Base-by-base conservation (phyloP, 805 yeast genomes). In the Zygoascus tannicola region DNA sequence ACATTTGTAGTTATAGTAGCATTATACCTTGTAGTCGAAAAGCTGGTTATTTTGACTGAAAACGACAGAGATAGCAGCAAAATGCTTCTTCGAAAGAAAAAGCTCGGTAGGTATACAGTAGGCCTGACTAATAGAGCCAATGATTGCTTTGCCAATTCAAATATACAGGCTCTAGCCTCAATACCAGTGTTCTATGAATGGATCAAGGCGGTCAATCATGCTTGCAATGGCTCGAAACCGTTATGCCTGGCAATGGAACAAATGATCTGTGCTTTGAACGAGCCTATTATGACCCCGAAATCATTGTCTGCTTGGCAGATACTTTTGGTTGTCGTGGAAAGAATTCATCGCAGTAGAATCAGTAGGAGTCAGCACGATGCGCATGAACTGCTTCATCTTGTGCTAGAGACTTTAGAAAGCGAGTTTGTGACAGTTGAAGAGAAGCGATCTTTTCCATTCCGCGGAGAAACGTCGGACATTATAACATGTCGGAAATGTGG, bases 321-420 rank as follows among this genome's bases (percentile, higher is more conserved):
- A 40, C 65, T 90, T 16, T 12, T 26, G 12, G 80, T 73, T 42
- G 80, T 76, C 8, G 63, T 92, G 41, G 97, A 90, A 56, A 62
- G 60, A 7, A 78, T 83, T 14, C 83, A 80, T 63, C 74, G 78
- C 44, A 79, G 88, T 3, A 77, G 75, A 50, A 80, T 92, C 22
- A 80, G 94, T 2, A 67, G 82, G 30, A 76, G 75, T 38, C 98
- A 92, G 60, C 95, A 90, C 56, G 98, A 90, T 65, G 96, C 97
- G 0, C 97, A 92, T 55, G 98, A 90, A 56, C 69, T 92, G 50
- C 74, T 90, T 23, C 95, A 86, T 58, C 63, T 85, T 42, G 70
- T 88, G 18, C 65, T 90, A 19, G 95, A 88, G 55, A 80, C 90
- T 0, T 66, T 92, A 41, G 78, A 81, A 41, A 71, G 70, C 44